These are phyloP conservation scores for Retiboletus flavoniger DNA, from an alignment of 1,284 basidiomycete genomes.

Conservation along the genomic window DNA sequence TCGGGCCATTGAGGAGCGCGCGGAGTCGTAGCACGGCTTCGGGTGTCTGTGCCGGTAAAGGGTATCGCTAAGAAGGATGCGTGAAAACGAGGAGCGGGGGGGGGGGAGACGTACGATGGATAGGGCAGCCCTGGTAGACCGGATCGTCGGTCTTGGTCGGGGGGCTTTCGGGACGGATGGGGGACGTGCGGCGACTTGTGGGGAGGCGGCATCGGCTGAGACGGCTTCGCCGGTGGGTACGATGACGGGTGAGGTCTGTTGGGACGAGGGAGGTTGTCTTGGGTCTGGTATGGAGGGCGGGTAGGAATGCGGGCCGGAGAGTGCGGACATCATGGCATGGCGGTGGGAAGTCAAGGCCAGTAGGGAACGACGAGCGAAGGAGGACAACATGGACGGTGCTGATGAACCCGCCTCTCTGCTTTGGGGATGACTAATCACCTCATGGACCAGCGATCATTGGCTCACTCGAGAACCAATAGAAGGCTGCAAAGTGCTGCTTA, in stretches of 20 bases:
- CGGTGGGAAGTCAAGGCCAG: slow-evolving; percentile 31
- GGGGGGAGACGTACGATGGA: slow-evolving; percentile 64
- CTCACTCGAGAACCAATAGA: too few species aligned
- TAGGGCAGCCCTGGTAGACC: slow-evolving; percentile 80
- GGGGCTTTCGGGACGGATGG: slow-evolving; percentile 65
- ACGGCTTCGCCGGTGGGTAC: slow-evolving; percentile 48
- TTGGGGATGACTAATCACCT: slow-evolving; percentile 21
- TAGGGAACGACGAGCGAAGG: slow-evolving; percentile 20
- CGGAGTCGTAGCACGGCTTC: slow-evolving; percentile 74
- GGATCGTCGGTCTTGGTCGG: slow-evolving; percentile 64
- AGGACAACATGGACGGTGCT: slow-evolving; percentile 27
- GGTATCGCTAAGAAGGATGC: neutral
- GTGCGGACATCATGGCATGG: slow-evolving; percentile 63
- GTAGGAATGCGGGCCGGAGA: slow-evolving; percentile 28
- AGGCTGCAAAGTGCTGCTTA: slow-evolving; percentile 6
- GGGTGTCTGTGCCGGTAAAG: slow-evolving; percentile 61
- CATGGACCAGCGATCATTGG: slow-evolving; percentile 13
- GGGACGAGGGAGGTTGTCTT: slow-evolving; percentile 16
- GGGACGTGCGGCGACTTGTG: slow-evolving; percentile 67
- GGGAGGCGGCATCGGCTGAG: slow-evolving; percentile 60
- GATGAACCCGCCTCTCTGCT: neutral
- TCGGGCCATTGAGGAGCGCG: slow-evolving; percentile 70
- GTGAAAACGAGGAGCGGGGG: neutral
- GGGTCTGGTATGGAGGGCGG: slow-evolving; percentile 19
- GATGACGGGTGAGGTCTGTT: slow-evolving; percentile 47